Evolutionary conservation across 768 basidiomycete genomes (phyloP).

Genomic region (Holtermanniella nyarrowii): DNA sequence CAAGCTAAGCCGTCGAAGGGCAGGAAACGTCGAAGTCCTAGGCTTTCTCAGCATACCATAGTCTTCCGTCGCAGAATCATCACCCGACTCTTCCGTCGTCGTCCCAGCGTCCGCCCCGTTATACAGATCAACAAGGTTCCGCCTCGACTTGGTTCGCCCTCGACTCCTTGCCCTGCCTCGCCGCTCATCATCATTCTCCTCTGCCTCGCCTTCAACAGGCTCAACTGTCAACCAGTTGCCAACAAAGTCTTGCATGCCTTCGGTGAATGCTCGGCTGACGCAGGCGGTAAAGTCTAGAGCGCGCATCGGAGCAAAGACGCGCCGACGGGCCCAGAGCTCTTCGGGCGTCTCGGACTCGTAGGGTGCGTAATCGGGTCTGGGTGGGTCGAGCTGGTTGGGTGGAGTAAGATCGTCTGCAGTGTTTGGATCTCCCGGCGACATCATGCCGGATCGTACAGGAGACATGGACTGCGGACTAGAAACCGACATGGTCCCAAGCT

Average conservation of each 20-base stretch:
- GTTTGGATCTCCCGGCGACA: constrained; percentile 14
- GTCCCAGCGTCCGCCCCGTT: constrained; percentile 21
- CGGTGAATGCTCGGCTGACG: constrained; percentile 79
- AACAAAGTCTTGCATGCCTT: constrained; percentile 74
- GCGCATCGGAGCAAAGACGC: constrained; percentile 56
- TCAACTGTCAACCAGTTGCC: constrained; percentile 26
- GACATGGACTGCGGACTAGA: constrained; percentile 12
- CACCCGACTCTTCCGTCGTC: not conserved
- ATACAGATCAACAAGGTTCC: constrained; percentile 1
- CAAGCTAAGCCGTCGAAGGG: constrained; percentile 33
- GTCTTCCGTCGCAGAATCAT: not conserved
- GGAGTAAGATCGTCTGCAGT: constrained; percentile 2
- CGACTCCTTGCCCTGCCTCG: constrained; percentile 21
- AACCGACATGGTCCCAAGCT: constrained; percentile 8
- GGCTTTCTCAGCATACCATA: constrained; percentile 3
- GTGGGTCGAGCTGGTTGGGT: constrained; percentile 25
- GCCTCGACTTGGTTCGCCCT: constrained; percentile 4
- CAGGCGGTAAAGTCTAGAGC: constrained; percentile 92
- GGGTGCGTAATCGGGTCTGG: constrained; percentile 43
- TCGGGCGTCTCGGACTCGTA: constrained; percentile 66
- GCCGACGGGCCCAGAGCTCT: constrained; percentile 46
- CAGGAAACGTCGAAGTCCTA: constrained; percentile 22
- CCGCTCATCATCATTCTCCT: constrained; percentile 17
- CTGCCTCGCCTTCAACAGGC: constrained; percentile 11
- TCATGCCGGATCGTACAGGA: constrained; percentile 10